Conservation (phyloP, 768 basidiomycete genomes). For the Hemileccinum rubropunctum region DNA sequence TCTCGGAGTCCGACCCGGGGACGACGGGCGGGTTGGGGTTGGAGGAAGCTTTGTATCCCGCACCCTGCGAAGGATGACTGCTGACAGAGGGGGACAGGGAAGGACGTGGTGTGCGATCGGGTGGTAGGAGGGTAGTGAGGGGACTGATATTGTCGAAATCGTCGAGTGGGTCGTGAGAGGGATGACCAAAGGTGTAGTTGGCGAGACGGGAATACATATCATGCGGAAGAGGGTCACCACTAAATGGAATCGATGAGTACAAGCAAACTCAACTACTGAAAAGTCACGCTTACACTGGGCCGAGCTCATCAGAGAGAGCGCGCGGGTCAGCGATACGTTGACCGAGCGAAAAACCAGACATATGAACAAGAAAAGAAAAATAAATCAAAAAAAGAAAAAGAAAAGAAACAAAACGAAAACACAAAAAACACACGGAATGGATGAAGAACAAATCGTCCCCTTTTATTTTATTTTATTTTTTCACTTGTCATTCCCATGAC, state of each 20-base stretch:
- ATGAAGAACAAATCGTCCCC: neutral
- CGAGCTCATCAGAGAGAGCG: constrained; percentile 27
- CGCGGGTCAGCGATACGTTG: constrained; percentile 30
- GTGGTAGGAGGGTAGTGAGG: constrained; percentile 23
- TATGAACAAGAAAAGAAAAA: constrained; percentile 9
- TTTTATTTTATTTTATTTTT: constrained; percentile 12
- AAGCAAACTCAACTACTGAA: no score
- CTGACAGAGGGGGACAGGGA: constrained; percentile 34
- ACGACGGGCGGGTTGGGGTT: no score
- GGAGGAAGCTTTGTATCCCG: constrained; percentile 24
- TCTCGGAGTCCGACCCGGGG: neutral
- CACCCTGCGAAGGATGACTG: constrained; percentile 35
- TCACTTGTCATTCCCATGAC: constrained; percentile 9
- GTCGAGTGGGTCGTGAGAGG: constrained; percentile 14
- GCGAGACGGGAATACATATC: constrained; percentile 40
- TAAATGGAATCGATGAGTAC: neutral
- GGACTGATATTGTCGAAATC: constrained; percentile 34
- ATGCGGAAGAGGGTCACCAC: neutral
- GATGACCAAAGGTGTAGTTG: constrained; percentile 42
- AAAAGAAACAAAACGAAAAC: neutral
- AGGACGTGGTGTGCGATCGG: constrained; percentile 45
- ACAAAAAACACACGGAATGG: neutral
- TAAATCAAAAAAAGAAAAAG: neutral
- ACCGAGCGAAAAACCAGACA: constrained; percentile 16
- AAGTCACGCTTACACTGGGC: no score